Conservation (phyloP, 2,329 filamentous ascomycete species). For the Pseudohalonectria lignicola region DNA sequence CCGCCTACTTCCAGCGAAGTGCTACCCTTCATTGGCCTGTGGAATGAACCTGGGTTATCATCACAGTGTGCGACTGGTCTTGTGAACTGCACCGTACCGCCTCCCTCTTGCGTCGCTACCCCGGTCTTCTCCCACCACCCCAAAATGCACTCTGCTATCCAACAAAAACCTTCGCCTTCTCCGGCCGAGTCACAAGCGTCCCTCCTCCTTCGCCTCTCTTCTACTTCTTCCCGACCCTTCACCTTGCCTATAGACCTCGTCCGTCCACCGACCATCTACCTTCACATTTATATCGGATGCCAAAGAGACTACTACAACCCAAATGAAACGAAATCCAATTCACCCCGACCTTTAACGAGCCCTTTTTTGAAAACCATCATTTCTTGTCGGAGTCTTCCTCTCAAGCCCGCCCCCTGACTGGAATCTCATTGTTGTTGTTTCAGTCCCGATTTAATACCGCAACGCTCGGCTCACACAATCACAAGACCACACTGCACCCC, state of each 20-base stretch:
- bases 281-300: no score
- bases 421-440: no score
- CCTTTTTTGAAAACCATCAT: no score
- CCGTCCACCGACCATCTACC: constrained; percentile 8
- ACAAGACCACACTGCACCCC: background rate
- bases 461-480: constrained; percentile 1
- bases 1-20: background rate
- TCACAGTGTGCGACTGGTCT: background rate
- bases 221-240: constrained; percentile 13
- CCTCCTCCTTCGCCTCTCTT: constrained; percentile 11
- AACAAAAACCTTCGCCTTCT: constrained; percentile 10
- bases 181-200: constrained; percentile 9
- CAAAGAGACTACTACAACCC: no score
- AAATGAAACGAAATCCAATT: no score
- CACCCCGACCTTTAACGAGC: no score
- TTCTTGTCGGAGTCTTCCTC: no score
- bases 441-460: constrained; percentile 1
- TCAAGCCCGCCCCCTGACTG: no score
- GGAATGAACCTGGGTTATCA: background rate
- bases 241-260: constrained; percentile 9
- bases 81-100: no score
- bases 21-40: background rate
- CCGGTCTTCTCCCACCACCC: background rate
- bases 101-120: background rate
- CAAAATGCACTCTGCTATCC: constrained; percentile 8